These are phyloP conservation scores for Cydonia oblonga DNA, from an alignment of 331 rosid genomes.

Conservation along the genomic window DNA sequence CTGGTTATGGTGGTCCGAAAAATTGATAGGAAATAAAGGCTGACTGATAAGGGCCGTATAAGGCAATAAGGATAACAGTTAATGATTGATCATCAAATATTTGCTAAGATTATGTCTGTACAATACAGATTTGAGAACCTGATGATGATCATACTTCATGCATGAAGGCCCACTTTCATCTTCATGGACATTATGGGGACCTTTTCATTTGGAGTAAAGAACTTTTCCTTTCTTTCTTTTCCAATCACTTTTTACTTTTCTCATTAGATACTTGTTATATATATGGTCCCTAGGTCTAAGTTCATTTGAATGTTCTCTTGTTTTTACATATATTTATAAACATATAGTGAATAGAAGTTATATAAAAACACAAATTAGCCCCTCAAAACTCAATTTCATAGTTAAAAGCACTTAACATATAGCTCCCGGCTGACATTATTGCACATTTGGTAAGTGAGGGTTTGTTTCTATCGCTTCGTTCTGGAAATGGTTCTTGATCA, in stretches of 20 bases:
- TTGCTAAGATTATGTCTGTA: neutral
- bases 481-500: neutral
- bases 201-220: conserved; percentile 24
- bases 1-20: conserved; percentile 9
- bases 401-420: too few species aligned
- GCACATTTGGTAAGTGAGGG: neutral
- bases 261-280: neutral
- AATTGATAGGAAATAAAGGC: conserved; percentile 5
- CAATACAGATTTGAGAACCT: conserved; percentile 11
- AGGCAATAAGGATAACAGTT: neutral
- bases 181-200: conserved; percentile 22
- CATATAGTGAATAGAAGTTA: neutral
- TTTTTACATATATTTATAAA: too few species aligned
- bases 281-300: neutral
- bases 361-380: neutral
- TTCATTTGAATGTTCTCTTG: too few species aligned
- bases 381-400: neutral
- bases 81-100: neutral
- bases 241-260: conserved; percentile 17
- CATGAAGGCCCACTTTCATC: conserved; percentile 29
- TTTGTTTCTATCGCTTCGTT: neutral
- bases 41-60: neutral
- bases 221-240: conserved; percentile 26
- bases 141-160: neutral
- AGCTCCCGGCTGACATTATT: neutral